Base-by-base conservation (phyloP, 2,329 filamentous ascomycete genomes). In the Dryadomyces quercus-mongolicae region DNA sequence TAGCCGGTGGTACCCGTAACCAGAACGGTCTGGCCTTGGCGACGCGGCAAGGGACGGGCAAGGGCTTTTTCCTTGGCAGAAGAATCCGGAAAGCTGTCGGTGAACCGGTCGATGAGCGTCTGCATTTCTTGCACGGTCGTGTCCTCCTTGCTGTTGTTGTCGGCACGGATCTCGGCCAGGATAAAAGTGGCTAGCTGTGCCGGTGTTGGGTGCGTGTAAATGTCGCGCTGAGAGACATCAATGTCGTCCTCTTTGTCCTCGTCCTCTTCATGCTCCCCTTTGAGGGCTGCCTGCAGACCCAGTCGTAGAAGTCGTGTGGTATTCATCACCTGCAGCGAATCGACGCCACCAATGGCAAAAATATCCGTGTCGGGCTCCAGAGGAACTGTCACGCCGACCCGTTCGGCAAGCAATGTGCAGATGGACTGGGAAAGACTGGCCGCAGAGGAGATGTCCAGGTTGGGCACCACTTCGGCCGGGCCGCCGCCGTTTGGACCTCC, bases 1-100 rank as follows among this genome's bases (percentile, higher is more conserved):
- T 70, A 72, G 8, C 75, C 75, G 0, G 75, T 78, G 5, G 70
- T 73, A 15, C 73, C 76, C 0, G 74, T 78, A 20, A 78, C 62
- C 3, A 73, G 51, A 6, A 77, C 66, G 4, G 64, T 70, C 53
- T 75, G 67, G 44, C 66, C 66, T 0, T 56, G 54, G 1, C 15
- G 16, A 25, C 50, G 50, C 18, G 50, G 22, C 25, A 38, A 68
- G 63, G 2, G 63, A 53, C 5, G 65, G 38, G 12, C 38, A 12
- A n/a, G 38, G 25, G 62, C 50, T 67, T 67, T 47, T 60, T 54
- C 36, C 45, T 50, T 40, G 9, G 42, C 55, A 2, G 60, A 59
- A 10, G 20, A 3, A 44, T 55, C 51, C 4, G 61, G 64, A 21
- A 70, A 59, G 52, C 67, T 55, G 7, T 52, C 49, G 2, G 66